Evolutionary conservation across 371 early-diverging fungal genomes (phyloP), one percentile per base, ranked within the genome.

Genomic region (Choanephora cucurbitarum): DNA sequence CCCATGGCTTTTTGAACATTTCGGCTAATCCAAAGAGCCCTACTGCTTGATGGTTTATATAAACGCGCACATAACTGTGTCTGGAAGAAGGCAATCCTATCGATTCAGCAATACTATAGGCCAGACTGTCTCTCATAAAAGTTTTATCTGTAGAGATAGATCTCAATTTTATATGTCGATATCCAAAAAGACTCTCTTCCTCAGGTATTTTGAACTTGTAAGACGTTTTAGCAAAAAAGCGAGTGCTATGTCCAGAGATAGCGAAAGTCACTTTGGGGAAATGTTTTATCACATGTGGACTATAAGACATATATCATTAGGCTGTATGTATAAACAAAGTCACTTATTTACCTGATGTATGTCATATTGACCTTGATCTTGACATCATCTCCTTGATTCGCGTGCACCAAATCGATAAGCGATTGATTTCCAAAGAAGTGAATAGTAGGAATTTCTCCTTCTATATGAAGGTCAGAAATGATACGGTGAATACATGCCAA

Each of bases 101-200:
- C 0, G 73, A 64, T 42, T 67, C 64, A 21, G 75, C 60, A 11
- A 79, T 59, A 44, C 76, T 75, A 31, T 80, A 71, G 17, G 70
- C 73, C 17, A 83, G n/a, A 49, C 73, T 70, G 39, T 83, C 83
- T 14, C 77, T 67, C 31, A 83, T 70, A 54, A 72, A 77, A 6
- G 79, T 69, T 1, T 76, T 69, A 45, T 83, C 83, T 0, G 70
- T 67, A 19, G 44, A 40, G 31, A 67, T 55, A 1, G 71, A 51
- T 18, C 73, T 59, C 10, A 72, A 41, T 32, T 76, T 76, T 23
- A 76, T 21, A 17, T 57, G 60, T 24, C 63, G 52, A 31, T 72
- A 68, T 0, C 60, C 65, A 42, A 59, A 68, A 4, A 74, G 56
- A 15, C 51, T 45, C 14, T 63, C 37, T 18, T 66, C 55, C 33